Evolutionary conservation across 176 grass and related monocot species (phyloP), one percentile per base, ranked within the genome.

Genomic region (Ananas comosus): DNA sequence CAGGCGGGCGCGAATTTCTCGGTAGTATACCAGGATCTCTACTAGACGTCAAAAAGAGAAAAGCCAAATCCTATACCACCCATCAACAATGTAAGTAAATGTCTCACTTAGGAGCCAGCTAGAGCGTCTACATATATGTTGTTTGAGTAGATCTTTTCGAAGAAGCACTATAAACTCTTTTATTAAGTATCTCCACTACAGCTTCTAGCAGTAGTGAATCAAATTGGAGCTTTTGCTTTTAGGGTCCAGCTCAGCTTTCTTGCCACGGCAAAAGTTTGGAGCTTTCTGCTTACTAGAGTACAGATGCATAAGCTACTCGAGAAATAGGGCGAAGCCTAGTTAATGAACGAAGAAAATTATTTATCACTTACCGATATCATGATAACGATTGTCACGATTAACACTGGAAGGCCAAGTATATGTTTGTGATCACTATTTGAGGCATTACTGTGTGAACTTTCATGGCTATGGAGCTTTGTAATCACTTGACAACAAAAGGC

Each of bases 11-110:
- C 64, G 84, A 11, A 49, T 85, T 97, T 79, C 89, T 83, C 2
- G 93, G 93, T 68, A 97, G 81, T 64, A 97, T 97, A 47, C 93
- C 93, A 0, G 89, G 86, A 79, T 97, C 93, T 72, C 93, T 79
- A 83, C 86, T 85, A 49, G 89, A 97, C 17, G 93, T 97, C 76
- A 92, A 12, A 9, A 88, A 50, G 76, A 92, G 72, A 76, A 97
- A 97, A 33, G 59, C 53, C 71, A 88, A 48, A 18, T 90, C 74
- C 88, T 96, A 51, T 27, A 74, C 33, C 16, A 64, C 1, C 23
- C 53, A 49, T 8, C 17, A 53, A 25, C 7, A 25, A 49, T 12
- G 14, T 48, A 21, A 13, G 16, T 13, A 29, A 57, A 81, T 19
- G 9, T 50, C 11, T 2, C 18, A 66, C 27, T 69, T 64, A 18